Evolutionary conservation across 2,329 filamentous ascomycete species (phyloP).

Genomic region (Stagonosporopsis rhizophila): DNA sequence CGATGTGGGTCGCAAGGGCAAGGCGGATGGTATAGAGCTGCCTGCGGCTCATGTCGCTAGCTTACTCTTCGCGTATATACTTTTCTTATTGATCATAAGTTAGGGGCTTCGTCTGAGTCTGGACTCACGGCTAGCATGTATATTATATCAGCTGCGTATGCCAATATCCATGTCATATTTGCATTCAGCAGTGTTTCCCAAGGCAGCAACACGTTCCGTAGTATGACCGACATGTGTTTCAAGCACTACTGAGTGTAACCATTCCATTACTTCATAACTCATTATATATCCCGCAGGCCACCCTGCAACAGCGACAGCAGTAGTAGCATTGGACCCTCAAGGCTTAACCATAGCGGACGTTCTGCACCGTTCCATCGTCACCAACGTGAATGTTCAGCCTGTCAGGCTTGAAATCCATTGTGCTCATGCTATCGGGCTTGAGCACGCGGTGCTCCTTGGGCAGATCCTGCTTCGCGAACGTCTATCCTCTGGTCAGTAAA

Average conservation of each 20-base stretch:
- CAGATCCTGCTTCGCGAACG: constrained; percentile 59
- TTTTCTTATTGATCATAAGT: background rate
- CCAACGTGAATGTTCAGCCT: constrained; percentile 58
- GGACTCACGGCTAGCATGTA: background rate
- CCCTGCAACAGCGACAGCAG: background rate
- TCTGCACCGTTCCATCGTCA: constrained; percentile 57
- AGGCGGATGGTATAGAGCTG: background rate
- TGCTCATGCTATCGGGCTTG: constrained; percentile 55
- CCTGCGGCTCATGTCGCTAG: constrained; percentile 2
- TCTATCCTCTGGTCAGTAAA: constrained; percentile 48
- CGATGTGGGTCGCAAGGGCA: constrained; percentile 7
- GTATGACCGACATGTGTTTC: background rate
- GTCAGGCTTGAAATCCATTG: constrained; percentile 58
- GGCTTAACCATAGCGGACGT: constrained; percentile 55
- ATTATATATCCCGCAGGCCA: background rate
- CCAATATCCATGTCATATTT: background rate
- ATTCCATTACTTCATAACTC: background rate
- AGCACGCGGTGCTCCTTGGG: constrained; percentile 57
- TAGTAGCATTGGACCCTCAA: background rate
- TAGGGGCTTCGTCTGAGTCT: background rate
- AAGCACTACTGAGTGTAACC: background rate
- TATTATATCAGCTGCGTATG: background rate
- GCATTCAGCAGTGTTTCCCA: background rate
- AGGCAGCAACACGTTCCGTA: background rate
- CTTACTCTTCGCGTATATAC: background rate